Percentiles rank a stretch among this genome's conserved stretches.
Evolutionary conservation across 768 basidiomycete species (phyloP).

Genomic region (Tubosaeta sp.): DNA sequence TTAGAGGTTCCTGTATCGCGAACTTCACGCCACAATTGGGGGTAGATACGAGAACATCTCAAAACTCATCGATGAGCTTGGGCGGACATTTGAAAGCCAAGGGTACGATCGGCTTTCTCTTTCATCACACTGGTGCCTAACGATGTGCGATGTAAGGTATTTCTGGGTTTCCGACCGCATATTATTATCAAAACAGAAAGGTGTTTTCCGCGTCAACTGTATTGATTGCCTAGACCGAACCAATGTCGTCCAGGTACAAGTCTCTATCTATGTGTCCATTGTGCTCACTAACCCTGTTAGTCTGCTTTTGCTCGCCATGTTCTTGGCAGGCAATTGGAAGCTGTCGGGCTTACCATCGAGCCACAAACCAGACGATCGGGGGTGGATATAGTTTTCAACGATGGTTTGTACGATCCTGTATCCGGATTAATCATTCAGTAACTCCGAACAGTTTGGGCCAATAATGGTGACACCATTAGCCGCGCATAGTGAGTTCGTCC

Average conservation of each 20-base stretch:
- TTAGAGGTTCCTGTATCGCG: neutral
- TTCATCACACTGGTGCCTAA: neutral
- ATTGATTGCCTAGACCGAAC: conserved; percentile 95
- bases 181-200: conserved; percentile 76
- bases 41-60: conserved; percentile 85
- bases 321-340: conserved; percentile 69
- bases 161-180: conserved; percentile 74
- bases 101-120: conserved; percentile 44
- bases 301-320: conserved; percentile 89
- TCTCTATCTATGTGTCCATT: neutral
- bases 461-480: conserved; percentile 95
- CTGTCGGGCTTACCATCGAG: conserved; percentile 61
- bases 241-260: conserved; percentile 81
- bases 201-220: conserved; percentile 88
- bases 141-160: conserved; percentile 39
- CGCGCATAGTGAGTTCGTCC: conserved; percentile 64
- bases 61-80: conserved; percentile 66
- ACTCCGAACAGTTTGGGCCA: conserved; percentile 77
- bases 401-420: conserved; percentile 41
- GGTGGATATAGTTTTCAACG: conserved; percentile 74
- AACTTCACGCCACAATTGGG: conserved; percentile 3
- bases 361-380: conserved; percentile 51
- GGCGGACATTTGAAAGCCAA: conserved; percentile 72
- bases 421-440: neutral
- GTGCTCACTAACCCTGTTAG: conserved; percentile 35